Base-by-base conservation (phyloP, 2,329 filamentous ascomycete species). In the Hymenoscyphus fraxineus region DNA sequence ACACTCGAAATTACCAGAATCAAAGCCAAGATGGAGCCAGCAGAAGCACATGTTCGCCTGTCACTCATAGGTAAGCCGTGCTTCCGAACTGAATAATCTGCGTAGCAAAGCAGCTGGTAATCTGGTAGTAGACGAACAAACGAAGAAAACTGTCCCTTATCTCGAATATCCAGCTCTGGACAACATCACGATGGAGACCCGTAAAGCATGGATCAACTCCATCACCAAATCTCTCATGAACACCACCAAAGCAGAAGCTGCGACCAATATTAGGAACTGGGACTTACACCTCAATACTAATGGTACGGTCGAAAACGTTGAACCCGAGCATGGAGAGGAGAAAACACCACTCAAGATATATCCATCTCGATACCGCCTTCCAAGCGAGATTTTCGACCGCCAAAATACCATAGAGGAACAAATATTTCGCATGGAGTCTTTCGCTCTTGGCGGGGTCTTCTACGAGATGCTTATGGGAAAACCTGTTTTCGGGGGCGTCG, bases 361-460 rank as follows among this genome's bases (percentile, higher is more conserved):
- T 59, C 59, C 67, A 62, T n/a, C 60, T 44, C 63, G 32, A 16
- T 68, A 68, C 64, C 59, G 35, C 54, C 59, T 69, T 32, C 67
- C 66, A 6, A 13, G 38, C 2, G 27, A 12, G 16, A 65, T 69
- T 1, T 19, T 60, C 10, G 44, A 65, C 5, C 40, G 44, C 27
- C 38, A 64, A 15, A 47, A 19, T 27, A 58, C 64, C 19, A 40
- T 57, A 59, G 38, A 65, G 60, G 64, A 68, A 19, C 67, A 65
- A 32, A 62, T 66, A 9, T 15, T 62, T 15, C 68, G 68, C 1
- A 58, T 60, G 54, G 66, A 68, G 55, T 55, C 63, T 19, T 69
- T 69, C 59, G 68, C 68, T 31, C 58, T 69, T 16, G 68, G 66
- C 35, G 32, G 63, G 22, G 12, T 69, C 16, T 32, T 69, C 13